phyloP scores from a whole-genome alignment of 176 grass and related monocot genomes.

The Paspalum vaginatum region DNA sequence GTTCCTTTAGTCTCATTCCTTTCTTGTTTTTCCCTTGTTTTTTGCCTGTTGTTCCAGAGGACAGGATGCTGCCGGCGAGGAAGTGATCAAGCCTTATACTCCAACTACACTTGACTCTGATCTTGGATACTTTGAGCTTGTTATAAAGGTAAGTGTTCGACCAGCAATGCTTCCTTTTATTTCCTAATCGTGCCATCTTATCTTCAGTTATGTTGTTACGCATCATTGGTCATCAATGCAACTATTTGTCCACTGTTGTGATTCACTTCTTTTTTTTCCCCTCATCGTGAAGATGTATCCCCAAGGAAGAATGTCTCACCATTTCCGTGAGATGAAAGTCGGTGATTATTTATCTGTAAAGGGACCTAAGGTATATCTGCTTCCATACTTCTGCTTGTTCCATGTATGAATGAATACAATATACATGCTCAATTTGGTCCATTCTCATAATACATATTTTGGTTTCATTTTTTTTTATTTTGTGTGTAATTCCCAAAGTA shows the following conservation, averaged over 20 bases:
- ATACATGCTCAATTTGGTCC: background rate
- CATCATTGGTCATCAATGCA: background rate
- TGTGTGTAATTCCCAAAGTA: background rate
- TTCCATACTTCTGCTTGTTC: slow-evolving; percentile 33
- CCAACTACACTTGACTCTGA: slow-evolving; percentile 91
- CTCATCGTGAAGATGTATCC: slow-evolving; percentile 74
- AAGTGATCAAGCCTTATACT: slow-evolving; percentile 96
- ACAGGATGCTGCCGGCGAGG: slow-evolving; percentile 71
- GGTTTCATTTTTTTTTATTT: background rate
- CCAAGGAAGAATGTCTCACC: slow-evolving; percentile 99
- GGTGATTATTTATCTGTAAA: slow-evolving; percentile 84
- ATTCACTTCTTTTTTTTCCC: slow-evolving; percentile 17
- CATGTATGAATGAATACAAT: background rate
- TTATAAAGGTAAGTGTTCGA: slow-evolving; percentile 69
- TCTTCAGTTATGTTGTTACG: slow-evolving; percentile 4
- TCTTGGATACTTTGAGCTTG: slow-evolving; percentile 84
- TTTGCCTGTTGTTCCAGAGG: slow-evolving; percentile 47
- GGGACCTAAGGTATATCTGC: slow-evolving; percentile 74
- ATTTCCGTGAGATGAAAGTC: slow-evolving; percentile 91
- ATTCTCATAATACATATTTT: background rate
- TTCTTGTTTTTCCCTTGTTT: background rate
- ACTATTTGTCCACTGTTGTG: slow-evolving; percentile 6
- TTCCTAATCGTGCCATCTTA: background rate
- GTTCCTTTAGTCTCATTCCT: background rate
- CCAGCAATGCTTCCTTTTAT: background rate